These are phyloP conservation scores for Sporothrix sp. DNA, from an alignment of 2,329 filamentous ascomycete genomes.

Conservation along the genomic window DNA sequence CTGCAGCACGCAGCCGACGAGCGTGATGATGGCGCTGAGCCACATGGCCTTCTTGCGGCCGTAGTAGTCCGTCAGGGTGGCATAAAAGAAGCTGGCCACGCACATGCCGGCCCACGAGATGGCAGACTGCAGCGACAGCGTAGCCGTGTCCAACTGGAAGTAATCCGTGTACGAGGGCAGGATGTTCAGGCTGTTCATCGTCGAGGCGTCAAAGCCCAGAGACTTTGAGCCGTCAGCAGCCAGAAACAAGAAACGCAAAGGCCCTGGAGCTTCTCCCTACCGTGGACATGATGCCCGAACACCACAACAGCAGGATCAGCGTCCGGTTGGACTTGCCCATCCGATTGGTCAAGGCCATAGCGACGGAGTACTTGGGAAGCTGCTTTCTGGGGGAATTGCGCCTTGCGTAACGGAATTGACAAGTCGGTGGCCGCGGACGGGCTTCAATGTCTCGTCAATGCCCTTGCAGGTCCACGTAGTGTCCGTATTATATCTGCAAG, in stretches of 20 bases:
- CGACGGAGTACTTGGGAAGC: constrained; percentile 23
- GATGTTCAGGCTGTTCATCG: constrained; percentile 15
- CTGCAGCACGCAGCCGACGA: constrained; percentile 19
- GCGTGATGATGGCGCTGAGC: constrained; percentile 7
- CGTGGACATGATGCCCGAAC: constrained; percentile 2
- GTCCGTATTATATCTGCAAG: too few relatives aligned
- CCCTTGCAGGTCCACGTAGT: too few relatives aligned
- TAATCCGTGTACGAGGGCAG: constrained; percentile 27
- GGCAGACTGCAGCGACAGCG: constrained; percentile 12
- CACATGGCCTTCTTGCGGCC: constrained; percentile 19
- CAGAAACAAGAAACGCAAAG: too few relatives aligned
- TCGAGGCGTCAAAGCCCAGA: neutral
- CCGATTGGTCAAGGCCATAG: constrained; percentile 30
- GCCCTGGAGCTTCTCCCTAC: too few relatives aligned
- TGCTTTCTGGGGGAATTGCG: too few relatives aligned
- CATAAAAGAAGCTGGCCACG: constrained; percentile 14
- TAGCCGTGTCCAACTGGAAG: constrained; percentile 25
- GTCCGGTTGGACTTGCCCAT: constrained; percentile 28
- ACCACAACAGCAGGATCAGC: constrained; percentile 7
- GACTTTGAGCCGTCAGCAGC: neutral
- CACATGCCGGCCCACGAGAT: constrained; percentile 17
- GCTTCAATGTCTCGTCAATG: too few relatives aligned
- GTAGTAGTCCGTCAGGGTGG: neutral
- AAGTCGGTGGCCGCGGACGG: too few relatives aligned
- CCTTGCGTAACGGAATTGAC: too few relatives aligned